phyloP scores from a whole-genome alignment of 176 grass and related monocot genomes.

The Aegilops speltoides region DNA sequence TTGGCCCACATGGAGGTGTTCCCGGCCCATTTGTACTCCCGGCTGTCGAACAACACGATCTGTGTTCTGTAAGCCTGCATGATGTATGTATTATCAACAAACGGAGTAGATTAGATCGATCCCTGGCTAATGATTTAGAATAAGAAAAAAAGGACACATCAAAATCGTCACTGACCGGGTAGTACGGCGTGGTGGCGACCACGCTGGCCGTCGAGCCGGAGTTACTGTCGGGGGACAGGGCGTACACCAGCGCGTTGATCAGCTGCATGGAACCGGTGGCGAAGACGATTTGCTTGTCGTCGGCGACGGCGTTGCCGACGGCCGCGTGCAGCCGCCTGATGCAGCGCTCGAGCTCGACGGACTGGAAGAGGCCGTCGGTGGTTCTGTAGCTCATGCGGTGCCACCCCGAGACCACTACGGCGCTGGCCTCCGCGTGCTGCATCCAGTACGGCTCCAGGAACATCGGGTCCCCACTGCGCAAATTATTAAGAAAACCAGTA shows the following conservation, averaged over 20 bases:
- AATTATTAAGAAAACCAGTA: background rate
- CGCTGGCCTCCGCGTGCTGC: slow-evolving; percentile 52
- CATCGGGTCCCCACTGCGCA: slow-evolving; percentile 57
- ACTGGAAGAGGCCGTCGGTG: slow-evolving; percentile 22
- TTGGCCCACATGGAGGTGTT: slow-evolving; percentile 47
- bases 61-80: slow-evolving; percentile 34
- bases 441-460: slow-evolving; percentile 88
- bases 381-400: slow-evolving; percentile 62
- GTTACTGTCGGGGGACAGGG: slow-evolving; percentile 41
- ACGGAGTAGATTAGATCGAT: background rate
- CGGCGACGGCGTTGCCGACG: slow-evolving; percentile 54
- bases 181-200: slow-evolving; percentile 57
- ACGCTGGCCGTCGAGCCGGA: slow-evolving; percentile 41
- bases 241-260: slow-evolving; percentile 66
- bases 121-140: background rate
- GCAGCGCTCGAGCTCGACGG: slow-evolving; percentile 59
- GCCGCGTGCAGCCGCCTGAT: slow-evolving; percentile 55
- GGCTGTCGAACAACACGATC: slow-evolving; percentile 40
- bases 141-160: background rate
- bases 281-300: slow-evolving; percentile 62
- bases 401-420: slow-evolving; percentile 72
- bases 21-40: slow-evolving; percentile 54
- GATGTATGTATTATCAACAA: background rate
- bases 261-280: slow-evolving; percentile 47
- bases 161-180: slow-evolving; percentile 11